Percentiles rank a stretch among this genome's conserved stretches.
These are phyloP conservation scores for Claviceps purpurea DNA, from an alignment of 2,329 filamentous ascomycete genomes.

Conservation along the genomic window DNA sequence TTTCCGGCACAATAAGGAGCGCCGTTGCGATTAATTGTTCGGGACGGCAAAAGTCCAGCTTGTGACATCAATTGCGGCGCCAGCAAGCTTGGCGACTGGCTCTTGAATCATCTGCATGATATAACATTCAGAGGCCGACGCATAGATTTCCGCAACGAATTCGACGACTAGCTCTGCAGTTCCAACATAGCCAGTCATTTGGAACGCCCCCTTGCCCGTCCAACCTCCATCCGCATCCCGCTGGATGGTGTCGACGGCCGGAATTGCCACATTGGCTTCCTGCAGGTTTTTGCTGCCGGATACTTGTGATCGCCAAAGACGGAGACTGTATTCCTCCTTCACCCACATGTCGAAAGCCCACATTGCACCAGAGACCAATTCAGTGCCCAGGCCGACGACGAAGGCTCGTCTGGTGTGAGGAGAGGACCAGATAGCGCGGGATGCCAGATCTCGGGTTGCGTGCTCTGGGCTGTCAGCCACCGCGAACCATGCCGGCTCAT, in stretches of 20 bases:
- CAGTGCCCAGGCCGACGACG: not conserved
- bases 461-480: not conserved
- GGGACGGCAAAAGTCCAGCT: not conserved
- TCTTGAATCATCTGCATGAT: not conserved
- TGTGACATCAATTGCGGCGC: not conserved
- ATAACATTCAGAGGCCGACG: not conserved
- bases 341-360: not conserved
- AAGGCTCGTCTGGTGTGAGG: not conserved
- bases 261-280: not conserved
- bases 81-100: not conserved
- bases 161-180: not conserved
- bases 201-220: not conserved
- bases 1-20: not conserved
- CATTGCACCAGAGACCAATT: not conserved
- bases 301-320: not conserved
- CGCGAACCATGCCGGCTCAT: not conserved
- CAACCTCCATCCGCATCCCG: not conserved
- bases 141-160: not conserved
- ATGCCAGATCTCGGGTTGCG: not conserved
- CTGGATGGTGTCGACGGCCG: not conserved
- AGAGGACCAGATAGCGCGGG: not conserved
- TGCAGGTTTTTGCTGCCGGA: not conserved
- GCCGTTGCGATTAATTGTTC: not conserved
- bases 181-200: not conserved
- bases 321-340: fast-evolving